These are phyloP conservation scores for Coniferiporia sulphurascens DNA, from an alignment of 1,284 basidiomycete species.

Conservation along the genomic window DNA sequence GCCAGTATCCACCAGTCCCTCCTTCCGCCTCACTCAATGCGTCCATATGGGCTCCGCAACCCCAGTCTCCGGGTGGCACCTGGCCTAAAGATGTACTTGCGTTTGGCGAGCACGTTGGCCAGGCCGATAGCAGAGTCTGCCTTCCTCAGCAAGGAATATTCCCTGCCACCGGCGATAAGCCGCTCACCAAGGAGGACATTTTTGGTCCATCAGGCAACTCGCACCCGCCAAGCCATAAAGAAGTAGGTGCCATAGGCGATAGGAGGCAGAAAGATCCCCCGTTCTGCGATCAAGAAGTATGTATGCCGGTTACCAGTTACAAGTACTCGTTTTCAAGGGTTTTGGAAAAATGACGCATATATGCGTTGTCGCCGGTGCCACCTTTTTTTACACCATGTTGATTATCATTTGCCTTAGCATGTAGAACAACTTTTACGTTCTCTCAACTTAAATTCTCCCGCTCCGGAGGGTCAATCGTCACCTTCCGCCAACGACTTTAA, in stretches of 20 bases:
- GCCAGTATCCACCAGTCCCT: conserved; percentile 16
- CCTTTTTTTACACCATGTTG: conserved; percentile 1
- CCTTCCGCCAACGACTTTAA: conserved; percentile 34
- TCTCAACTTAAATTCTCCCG: conserved; percentile 69
- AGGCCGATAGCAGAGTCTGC: conserved; percentile 36
- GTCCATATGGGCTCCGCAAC: conserved; percentile 76
- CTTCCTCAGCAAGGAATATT: conserved; percentile 24
- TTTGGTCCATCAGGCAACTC: conserved; percentile 48
- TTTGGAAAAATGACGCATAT: conserved; percentile 23
- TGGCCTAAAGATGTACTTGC: conserved; percentile 62
- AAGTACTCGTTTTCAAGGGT: background rate
- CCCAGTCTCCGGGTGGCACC: conserved; percentile 55
- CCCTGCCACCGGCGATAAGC: conserved; percentile 27
- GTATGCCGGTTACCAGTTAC: no score
- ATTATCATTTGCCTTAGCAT: conserved; percentile 40
- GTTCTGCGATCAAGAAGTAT: conserved; percentile 49
- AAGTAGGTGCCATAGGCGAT: conserved; percentile 70
- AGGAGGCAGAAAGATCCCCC: conserved; percentile 60
- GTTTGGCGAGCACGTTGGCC: conserved; percentile 35
- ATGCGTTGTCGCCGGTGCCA: conserved; percentile 22
- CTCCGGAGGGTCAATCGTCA: conserved; percentile 42
- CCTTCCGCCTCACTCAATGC: conserved; percentile 22
- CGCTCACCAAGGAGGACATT: conserved; percentile 49
- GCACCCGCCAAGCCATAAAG: conserved; percentile 35
- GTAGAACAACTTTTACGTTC: conserved; percentile 72